These are phyloP conservation scores for Symbiodinium pilosum DNA, from an alignment of 73 alveolate species.

Conservation along the genomic window DNA sequence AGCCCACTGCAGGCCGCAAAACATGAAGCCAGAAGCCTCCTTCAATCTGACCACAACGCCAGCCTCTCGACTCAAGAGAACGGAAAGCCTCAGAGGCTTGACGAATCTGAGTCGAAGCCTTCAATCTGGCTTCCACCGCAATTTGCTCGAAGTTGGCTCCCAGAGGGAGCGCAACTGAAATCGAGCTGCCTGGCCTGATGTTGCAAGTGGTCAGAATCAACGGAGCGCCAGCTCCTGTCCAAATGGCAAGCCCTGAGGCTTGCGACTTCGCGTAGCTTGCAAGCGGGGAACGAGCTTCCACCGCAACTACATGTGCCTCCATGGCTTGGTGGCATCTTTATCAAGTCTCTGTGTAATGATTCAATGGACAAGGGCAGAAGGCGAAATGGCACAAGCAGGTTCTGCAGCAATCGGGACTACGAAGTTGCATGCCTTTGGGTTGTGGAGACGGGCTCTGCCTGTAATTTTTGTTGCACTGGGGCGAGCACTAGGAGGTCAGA, in stretches of 20 bases:
- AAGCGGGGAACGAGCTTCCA: slow-evolving; percentile 5
- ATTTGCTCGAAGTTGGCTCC: background rate
- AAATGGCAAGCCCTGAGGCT: slow-evolving; percentile 42
- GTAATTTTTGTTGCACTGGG: too few species aligned
- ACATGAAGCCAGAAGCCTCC: background rate
- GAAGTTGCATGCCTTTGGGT: too few species aligned
- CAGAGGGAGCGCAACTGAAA: slow-evolving; percentile 20
- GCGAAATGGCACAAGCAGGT: too few species aligned
- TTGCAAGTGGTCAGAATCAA: slow-evolving; percentile 26
- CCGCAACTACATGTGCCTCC: background rate
- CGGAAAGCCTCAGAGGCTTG: slow-evolving; percentile 56
- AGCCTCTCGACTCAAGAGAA: slow-evolving; percentile 40
- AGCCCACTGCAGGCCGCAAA: background rate
- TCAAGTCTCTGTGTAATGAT: background rate
- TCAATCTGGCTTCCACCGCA: slow-evolving; percentile 57
- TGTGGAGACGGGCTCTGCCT: too few species aligned
- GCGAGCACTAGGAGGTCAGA: too few species aligned
- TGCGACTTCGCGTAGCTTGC: background rate
- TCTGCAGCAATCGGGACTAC: too few species aligned
- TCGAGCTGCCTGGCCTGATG: background rate
- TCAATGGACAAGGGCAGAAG: too few species aligned
- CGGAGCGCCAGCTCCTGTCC: slow-evolving; percentile 21
- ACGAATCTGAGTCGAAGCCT: slow-evolving; percentile 16
- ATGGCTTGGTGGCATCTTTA: background rate
- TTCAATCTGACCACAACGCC: slow-evolving; percentile 37